Conservation (phyloP, 2,329 filamentous ascomycete species). For the Didymosphaeria variabile region DNA sequence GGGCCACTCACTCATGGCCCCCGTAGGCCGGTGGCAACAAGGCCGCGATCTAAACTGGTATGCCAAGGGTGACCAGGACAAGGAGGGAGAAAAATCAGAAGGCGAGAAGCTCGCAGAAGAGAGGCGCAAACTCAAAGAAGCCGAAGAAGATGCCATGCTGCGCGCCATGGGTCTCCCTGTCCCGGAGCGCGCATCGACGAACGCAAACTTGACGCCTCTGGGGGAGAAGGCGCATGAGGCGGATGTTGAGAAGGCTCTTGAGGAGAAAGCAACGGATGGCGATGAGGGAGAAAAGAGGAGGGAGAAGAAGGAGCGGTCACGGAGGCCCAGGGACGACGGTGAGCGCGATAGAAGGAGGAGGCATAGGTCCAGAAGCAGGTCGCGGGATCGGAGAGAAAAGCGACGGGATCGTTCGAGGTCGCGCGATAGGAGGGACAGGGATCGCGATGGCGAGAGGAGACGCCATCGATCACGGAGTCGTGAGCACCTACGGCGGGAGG, state of each 20-base stretch:
- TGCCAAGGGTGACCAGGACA: slow-evolving; percentile 64
- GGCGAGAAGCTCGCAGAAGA: slow-evolving; percentile 72
- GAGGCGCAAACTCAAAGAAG: slow-evolving; percentile 83
- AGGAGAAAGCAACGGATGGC: slow-evolving; percentile 55
- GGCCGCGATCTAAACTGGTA: slow-evolving; percentile 75
- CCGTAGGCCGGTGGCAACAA: slow-evolving; percentile 91
- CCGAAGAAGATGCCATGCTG: slow-evolving; percentile 90
- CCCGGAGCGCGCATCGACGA: slow-evolving; percentile 68
- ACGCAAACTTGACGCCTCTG: slow-evolving; percentile 70
- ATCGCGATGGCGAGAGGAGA: slow-evolving; percentile 41
- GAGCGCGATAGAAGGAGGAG: slow-evolving; percentile 34
- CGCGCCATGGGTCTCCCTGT: slow-evolving; percentile 82
- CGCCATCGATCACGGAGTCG: slow-evolving; percentile 42
- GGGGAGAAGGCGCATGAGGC: slow-evolving; percentile 60
- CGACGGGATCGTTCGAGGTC: slow-evolving; percentile 42
- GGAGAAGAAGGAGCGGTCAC: slow-evolving; percentile 36
- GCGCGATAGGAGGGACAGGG: slow-evolving; percentile 36
- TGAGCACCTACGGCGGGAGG: slow-evolving; percentile 35
- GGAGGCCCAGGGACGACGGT: slow-evolving; percentile 36
- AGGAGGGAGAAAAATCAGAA: slow-evolving; percentile 64
- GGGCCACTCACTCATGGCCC: slow-evolving; percentile 89
- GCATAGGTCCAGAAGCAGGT: slow-evolving; percentile 39
- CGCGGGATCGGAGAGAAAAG: slow-evolving; percentile 40
- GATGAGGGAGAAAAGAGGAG: slow-evolving; percentile 27
- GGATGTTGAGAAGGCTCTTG: slow-evolving; percentile 65